phyloP scores from a whole-genome alignment of 2,329 filamentous ascomycete species.

The Ascochyta viciae-villosae region DNA sequence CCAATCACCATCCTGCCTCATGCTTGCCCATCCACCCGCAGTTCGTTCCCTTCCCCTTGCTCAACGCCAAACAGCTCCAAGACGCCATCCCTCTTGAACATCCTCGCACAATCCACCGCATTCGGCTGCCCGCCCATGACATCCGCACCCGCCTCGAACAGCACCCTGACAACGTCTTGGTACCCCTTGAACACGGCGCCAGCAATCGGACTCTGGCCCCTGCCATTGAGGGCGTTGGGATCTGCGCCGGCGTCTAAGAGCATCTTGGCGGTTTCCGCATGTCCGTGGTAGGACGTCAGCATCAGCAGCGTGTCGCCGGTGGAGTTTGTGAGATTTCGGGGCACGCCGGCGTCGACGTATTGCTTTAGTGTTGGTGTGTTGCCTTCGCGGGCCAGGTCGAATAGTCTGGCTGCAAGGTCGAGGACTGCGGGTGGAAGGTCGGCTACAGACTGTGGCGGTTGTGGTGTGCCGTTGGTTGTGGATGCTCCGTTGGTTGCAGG shows the following conservation, averaged over 20 bases:
- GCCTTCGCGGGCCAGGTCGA: conserved; percentile 69
- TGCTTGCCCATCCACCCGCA: not conserved
- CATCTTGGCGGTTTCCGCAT: conserved; percentile 65
- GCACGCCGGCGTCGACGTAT: conserved; percentile 70
- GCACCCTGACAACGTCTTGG: conserved; percentile 65
- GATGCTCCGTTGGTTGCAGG: not conserved
- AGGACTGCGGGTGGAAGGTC: conserved; percentile 69
- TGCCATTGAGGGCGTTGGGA: conserved; percentile 71
- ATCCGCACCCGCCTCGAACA: conserved; percentile 55
- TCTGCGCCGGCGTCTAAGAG: conserved; percentile 70
- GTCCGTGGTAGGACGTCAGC: conserved; percentile 75
- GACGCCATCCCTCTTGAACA: conserved; percentile 53
- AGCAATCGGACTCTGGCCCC: conserved; percentile 72
- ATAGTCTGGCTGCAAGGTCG: conserved; percentile 70
- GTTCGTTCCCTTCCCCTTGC: conserved; percentile 20
- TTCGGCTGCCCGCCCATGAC: conserved; percentile 52
- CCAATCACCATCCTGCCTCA: not conserved
- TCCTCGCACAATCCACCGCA: conserved; percentile 55
- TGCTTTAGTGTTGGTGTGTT: conserved; percentile 65
- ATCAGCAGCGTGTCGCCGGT: conserved; percentile 78
- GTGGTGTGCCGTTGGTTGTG: conserved; percentile 6
- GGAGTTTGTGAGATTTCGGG: conserved; percentile 74
- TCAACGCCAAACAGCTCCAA: conserved; percentile 41
- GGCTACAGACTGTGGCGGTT: conserved; percentile 19
- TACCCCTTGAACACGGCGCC: conserved; percentile 78